These are phyloP conservation scores for Wallacemonas collosoma DNA, from an alignment of 208 protist genomes.

Conservation along the genomic window DNA sequence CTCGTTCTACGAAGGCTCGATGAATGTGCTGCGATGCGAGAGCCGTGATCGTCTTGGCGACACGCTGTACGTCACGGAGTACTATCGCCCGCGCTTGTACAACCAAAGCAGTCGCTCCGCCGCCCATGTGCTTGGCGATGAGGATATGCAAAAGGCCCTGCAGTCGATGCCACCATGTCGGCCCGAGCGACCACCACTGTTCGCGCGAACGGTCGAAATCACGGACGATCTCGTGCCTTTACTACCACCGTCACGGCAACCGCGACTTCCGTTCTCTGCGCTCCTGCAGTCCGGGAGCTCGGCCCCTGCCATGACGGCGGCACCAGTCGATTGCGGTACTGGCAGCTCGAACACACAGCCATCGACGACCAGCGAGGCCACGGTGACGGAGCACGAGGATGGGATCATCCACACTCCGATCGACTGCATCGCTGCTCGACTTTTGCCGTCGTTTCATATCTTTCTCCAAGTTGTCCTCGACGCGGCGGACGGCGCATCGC, in stretches of 20 bases:
- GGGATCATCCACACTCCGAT: neutral
- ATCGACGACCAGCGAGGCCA: neutral
- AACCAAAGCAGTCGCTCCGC: slow-evolving; percentile 15
- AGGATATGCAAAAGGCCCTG: slow-evolving; percentile 8
- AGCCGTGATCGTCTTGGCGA: slow-evolving; percentile 2
- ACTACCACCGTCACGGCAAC: neutral
- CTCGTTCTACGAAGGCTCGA: slow-evolving; percentile 2
- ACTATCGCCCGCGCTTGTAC: slow-evolving; percentile 13
- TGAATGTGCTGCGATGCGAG: slow-evolving; percentile 16
- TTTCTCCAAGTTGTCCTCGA: slow-evolving; percentile 36
- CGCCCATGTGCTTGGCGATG: neutral
- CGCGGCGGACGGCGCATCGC: slow-evolving; percentile 13
- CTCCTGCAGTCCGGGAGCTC: slow-evolving; percentile 2
- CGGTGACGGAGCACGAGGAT: neutral
- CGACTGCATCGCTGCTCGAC: slow-evolving; percentile 16
- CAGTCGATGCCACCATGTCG: slow-evolving; percentile 16
- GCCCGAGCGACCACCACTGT: slow-evolving; percentile 6
- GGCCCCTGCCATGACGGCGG: neutral
- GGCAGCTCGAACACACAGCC: neutral
- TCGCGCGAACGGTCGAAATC: slow-evolving; percentile 29
- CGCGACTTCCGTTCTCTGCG: slow-evolving; percentile 1
- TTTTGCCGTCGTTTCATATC: slow-evolving; percentile 28
- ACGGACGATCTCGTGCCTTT: neutral
- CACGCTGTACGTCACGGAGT: slow-evolving; percentile 14
- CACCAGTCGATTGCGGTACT: neutral